Base-by-base conservation (phyloP, 805 yeast species). In the Ogataea parapolymorpha region DNA sequence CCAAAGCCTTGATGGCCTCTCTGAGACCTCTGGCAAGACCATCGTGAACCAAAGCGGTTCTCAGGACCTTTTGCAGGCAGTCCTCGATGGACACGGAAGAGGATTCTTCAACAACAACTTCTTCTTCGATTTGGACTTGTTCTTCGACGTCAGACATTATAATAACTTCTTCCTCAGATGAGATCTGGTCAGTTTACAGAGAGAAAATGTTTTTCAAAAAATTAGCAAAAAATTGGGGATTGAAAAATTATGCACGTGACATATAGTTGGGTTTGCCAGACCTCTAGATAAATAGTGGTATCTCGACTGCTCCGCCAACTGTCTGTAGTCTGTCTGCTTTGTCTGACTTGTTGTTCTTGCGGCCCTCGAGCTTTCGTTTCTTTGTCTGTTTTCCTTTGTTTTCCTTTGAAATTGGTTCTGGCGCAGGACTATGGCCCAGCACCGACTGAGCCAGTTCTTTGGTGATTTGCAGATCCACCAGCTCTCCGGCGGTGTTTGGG, bases 11-110 rank as follows among this genome's bases (percentile, higher is more conserved):
- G 68, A 97, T 87, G 60, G 98, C 95, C 81, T 93, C 99, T 83
- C 98, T 93, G 74, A 93, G 84, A 83, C 99, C 99, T 81, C 99
- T 91, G 72, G 98, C 98, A 75, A 93, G 87, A 77, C 99, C 99
- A 72, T 91, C 97, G 80, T 89, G 95, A 68, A 91, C 86, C 71
- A 93, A 82, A 62, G 99, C 82, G 72, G 93, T 89, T 84, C 95
- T 90, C 71, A 93, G 84, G 70, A 93, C 98, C 68, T 87, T 93
- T 80, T 89, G 88, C 72, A 93, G 80, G 71, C 97, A 95, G 71
- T 93, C 99, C 80, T 95, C 98, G 62, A 93, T 85, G 72, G 98
- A 80, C 76, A 91, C 82, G 65, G 89, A 82, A 55, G 88, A 87
- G 66, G 90, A 72, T 66, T 81, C 78, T 74, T 88, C 90, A 69